These are phyloP conservation scores for Plantago rigida DNA, from an alignment of 305 asterid genomes.

Conservation along the genomic window DNA sequence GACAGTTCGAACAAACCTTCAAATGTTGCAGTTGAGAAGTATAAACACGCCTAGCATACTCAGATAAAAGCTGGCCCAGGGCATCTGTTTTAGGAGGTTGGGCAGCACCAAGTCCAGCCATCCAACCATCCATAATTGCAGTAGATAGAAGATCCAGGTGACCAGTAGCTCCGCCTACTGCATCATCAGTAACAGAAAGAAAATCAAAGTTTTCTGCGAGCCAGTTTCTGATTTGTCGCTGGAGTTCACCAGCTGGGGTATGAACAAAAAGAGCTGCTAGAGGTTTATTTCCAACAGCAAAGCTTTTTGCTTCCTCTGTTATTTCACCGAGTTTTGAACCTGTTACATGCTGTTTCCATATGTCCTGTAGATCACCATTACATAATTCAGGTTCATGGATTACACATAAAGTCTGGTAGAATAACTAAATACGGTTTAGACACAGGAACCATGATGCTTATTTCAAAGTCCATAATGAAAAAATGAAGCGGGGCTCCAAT, in stretches of 20 bases:
- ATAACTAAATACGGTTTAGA: no score
- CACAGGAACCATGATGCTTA: no score
- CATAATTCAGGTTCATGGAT: no score
- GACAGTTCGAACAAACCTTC: conserved; percentile 45
- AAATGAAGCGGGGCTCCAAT: no score
- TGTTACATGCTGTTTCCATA: conserved; percentile 90
- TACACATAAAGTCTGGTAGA: no score
- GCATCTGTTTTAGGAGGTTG: conserved; percentile 90
- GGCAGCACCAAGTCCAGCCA: conserved; percentile 99
- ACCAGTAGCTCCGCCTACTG: conserved; percentile 78
- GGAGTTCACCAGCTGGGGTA: conserved; percentile 99
- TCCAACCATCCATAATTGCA: conserved; percentile 99
- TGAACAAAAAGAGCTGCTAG: conserved; percentile 95
- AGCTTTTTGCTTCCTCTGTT: conserved; percentile 88
- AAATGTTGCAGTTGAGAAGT: conserved; percentile 90
- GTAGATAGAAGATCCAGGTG: conserved; percentile 97
- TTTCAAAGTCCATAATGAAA: no score
- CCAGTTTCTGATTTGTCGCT: conserved; percentile 96
- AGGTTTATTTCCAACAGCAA: conserved; percentile 77
- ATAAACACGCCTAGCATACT: conserved; percentile 82
- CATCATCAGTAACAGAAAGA: conserved; percentile 74
- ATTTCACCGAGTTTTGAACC: conserved; percentile 96
- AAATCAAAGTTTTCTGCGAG: conserved; percentile 93
- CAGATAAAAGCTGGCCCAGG: conserved; percentile 90
- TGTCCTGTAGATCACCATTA: conserved; percentile 43